Conservation (phyloP, 164 flowering plant genomes). For the Tetracentron sinense region DNA sequence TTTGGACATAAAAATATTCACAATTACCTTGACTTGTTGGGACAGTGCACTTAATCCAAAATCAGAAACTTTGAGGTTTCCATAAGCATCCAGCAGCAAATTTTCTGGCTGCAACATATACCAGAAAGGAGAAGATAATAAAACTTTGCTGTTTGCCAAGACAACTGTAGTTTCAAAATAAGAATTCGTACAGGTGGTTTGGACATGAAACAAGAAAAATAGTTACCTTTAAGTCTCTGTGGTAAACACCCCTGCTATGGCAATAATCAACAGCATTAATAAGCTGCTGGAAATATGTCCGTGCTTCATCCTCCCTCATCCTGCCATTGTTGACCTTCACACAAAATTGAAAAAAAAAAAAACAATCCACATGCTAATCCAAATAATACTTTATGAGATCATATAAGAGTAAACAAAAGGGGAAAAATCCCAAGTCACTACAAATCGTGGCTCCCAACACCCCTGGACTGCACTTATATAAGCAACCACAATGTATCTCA, state of each 20-base stretch:
- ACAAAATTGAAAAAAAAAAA: not conserved
- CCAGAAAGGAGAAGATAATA: not conserved
- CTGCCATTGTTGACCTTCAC: conserved; percentile 57
- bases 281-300: conserved; percentile 85
- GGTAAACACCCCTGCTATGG: conserved; percentile 87
- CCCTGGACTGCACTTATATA: no score
- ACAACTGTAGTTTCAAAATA: no score
- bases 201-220: no score
- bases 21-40: conserved; percentile 52
- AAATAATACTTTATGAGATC: no score
- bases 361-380: not conserved
- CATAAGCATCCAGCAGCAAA: conserved; percentile 52
- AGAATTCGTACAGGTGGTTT: no score
- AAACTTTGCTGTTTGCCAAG: no score
- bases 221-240: conserved; percentile 79
- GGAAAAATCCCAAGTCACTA: no score
- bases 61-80: conserved; percentile 59
- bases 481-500: no score
- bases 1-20: no score
- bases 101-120: conserved; percentile 54
- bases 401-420: no score
- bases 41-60: conserved; percentile 70
- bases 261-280: conserved; percentile 87
- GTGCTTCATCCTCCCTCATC: conserved; percentile 76
- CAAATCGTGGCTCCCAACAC: no score